A percentile compares a stretch with the other conserved stretches of the same genome.
Evolutionary conservation across 352 stramenopile species (phyloP).

Genomic region (Globisporangium viniferum): DNA sequence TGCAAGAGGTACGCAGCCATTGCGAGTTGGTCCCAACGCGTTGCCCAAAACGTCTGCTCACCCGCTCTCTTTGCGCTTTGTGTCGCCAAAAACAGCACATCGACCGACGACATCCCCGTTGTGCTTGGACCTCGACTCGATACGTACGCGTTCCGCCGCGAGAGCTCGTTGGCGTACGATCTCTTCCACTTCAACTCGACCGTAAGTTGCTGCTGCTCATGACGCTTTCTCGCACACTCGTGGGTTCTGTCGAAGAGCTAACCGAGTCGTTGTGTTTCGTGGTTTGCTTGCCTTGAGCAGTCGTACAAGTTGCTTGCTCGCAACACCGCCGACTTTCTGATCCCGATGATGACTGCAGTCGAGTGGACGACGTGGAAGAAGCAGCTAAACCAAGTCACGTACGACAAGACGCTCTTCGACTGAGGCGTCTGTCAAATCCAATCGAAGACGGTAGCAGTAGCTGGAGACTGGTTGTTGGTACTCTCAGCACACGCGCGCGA

Average conservation of each 20-base stretch:
- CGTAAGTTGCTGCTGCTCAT: constrained; percentile 28
- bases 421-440: constrained; percentile 18
- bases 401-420: constrained; percentile 80
- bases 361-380: constrained; percentile 87
- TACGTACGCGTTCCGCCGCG: constrained; percentile 64
- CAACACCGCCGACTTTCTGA: constrained; percentile 72
- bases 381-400: constrained; percentile 63
- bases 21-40: not conserved
- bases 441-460: constrained; percentile 1
- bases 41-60: not conserved
- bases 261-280: not conserved
- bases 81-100: constrained; percentile 33
- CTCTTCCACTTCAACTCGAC: constrained; percentile 82
- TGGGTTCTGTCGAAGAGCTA: not conserved
- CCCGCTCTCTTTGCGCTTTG: not conserved
- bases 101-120: constrained; percentile 56
- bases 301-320: constrained; percentile 74
- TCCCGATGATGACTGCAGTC: constrained; percentile 78
- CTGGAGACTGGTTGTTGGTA: not conserved
- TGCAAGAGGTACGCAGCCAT: constrained; percentile 53
- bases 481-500: constrained; percentile 2
- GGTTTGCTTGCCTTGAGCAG: constrained; percentile 22
- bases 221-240: not conserved
- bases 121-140: constrained; percentile 76
- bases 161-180: constrained; percentile 59